These are phyloP conservation scores for Neurospora sp. DNA, from an alignment of 2,329 filamentous ascomycete species.

Conservation along the genomic window DNA sequence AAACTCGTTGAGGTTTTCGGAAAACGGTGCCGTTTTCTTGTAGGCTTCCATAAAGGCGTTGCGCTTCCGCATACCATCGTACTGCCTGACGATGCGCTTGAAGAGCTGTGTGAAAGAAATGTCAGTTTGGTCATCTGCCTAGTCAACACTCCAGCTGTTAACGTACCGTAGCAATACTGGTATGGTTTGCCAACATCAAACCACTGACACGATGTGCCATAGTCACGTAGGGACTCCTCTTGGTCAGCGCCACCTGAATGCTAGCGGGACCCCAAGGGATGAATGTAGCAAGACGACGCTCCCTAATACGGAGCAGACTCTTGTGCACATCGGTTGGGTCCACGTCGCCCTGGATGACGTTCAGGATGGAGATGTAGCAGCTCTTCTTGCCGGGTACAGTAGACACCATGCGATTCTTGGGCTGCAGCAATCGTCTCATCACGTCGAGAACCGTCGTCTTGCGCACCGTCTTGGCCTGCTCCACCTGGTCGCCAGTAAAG, in stretches of 20 bases:
- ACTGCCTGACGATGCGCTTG: conserved; percentile 85
- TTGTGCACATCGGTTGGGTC: conserved; percentile 98
- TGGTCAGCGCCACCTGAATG: conserved; percentile 93
- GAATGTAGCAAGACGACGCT: conserved; percentile 87
- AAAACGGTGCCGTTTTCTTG: conserved; percentile 89
- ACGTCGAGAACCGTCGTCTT: conserved; percentile 98
- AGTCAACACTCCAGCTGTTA: not conserved
- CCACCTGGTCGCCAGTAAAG: conserved; percentile 91
- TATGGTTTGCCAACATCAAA: conserved; percentile 96
- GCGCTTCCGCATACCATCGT: conserved; percentile 87
- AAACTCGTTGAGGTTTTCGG: conserved; percentile 86
- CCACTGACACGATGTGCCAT: conserved; percentile 92
- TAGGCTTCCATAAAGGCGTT: conserved; percentile 96
- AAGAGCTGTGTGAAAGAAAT: conserved; percentile 51
- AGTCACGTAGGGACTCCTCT: conserved; percentile 90
- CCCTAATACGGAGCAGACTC: conserved; percentile 88
- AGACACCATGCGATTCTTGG: conserved; percentile 98
- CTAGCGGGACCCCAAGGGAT: conserved; percentile 98
- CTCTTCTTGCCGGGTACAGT: conserved; percentile 92
- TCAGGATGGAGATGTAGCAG: conserved; percentile 97
- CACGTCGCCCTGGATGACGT: conserved; percentile 97
- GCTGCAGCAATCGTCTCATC: conserved; percentile 89
- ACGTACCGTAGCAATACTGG: conserved; percentile 79
- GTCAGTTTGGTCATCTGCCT: not conserved
- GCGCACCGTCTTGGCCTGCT: conserved; percentile 92